These are phyloP conservation scores for Cucurbita pepo DNA, from an alignment of 306 rosid genomes.

Conservation along the genomic window DNA sequence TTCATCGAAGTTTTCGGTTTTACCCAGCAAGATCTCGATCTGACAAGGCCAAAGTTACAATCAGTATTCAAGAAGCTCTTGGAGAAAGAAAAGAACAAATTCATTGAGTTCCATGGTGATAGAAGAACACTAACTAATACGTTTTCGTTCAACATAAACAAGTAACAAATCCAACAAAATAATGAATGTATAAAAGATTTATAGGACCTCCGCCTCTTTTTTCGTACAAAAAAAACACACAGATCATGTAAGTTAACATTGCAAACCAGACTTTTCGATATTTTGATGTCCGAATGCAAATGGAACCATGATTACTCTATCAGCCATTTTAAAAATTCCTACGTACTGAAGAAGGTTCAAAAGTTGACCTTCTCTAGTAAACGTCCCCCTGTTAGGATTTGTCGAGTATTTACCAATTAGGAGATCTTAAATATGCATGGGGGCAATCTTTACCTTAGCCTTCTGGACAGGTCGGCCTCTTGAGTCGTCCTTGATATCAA, in stretches of 20 bases:
- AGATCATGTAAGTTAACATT: neutral
- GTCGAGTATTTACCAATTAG: neutral
- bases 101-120: neutral
- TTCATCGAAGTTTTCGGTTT: conserved; percentile 27
- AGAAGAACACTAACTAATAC: neutral
- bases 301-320: neutral
- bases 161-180: neutral
- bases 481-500: conserved; percentile 33
- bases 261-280: neutral
- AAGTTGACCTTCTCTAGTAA: neutral
- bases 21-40: conserved; percentile 32
- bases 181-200: neutral
- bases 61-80: neutral
- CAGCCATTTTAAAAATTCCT: neutral
- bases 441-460: conserved; percentile 10
- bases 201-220: neutral
- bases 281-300: neutral
- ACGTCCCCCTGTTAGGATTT: neutral
- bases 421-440: neutral
- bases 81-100: neutral
- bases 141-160: neutral
- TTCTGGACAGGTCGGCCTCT: conserved; percentile 31
- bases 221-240: neutral
- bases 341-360: neutral
- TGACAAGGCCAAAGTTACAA: neutral